Base-by-base conservation (phyloP, 2,329 filamentous ascomycete genomes). In the Fusarium stilboides region DNA sequence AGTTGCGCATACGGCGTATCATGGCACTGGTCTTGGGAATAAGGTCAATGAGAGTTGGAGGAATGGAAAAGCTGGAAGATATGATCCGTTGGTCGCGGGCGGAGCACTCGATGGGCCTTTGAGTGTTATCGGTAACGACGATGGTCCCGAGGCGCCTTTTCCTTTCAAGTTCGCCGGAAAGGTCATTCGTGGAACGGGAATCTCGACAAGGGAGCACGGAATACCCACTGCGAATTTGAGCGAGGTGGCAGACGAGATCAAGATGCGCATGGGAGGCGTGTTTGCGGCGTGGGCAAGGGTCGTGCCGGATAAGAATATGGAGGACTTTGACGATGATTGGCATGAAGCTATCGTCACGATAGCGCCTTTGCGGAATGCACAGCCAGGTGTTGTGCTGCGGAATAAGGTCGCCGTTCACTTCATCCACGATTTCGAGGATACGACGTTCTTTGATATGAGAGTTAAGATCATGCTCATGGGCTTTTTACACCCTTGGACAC, bases 211-310 rank as follows among this genome's bases (percentile, higher is more conserved):
- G 13, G 77, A 83, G 37, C 77, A 85, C 8, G 84, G 83, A 0
- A 79, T 85, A 3, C 86, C 88, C 0, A 88, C 86, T 1, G 85
- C 88, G 1, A 88, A 86, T 61, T 76, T 92, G 3, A 71, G 72
- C 0, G 83, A 81, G 12, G 80, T 91, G 1, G 80, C 87, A 0
- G 84, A 86, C 26, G 82, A 86, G 34, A 75, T 91, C 40, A 80
- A 83, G 22, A 78, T 86, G 65, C 83, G 86, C 5, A 81, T 92
- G 50, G 79, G 81, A 14, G 91, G 90, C 0, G 83, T 90, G 8
- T 92, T 90, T 71, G 88, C 90, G 39, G 89, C 88, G 5, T 92
- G 90, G 90, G 86, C 85, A 0, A 78, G 84, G 1, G 71, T 88
- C 3, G 65, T 83, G 2, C 78, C 80, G 0, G 31, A 56, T 1